phyloP scores from a whole-genome alignment of 495 filamentous ascomycete genomes.

The Cercophora samala region DNA sequence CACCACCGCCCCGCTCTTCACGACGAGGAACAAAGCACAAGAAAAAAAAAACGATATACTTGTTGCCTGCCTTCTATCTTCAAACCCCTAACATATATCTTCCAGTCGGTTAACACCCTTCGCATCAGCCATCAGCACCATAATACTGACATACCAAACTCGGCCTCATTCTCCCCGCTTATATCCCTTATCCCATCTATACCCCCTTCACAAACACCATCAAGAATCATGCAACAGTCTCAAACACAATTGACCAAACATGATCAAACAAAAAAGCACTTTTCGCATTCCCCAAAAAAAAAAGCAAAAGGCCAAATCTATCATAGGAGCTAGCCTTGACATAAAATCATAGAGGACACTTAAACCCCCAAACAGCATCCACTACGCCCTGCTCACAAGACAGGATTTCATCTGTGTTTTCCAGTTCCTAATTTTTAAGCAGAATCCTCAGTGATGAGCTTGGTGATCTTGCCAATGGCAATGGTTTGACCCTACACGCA shows the following conservation, averaged over 20 bases:
- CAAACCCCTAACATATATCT: neutral
- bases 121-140: neutral
- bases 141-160: neutral
- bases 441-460: slow-evolving; percentile 54
- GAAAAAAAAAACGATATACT: neutral
- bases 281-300: slow-evolving; percentile 6
- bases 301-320: slow-evolving; percentile 5
- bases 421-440: slow-evolving; percentile 21
- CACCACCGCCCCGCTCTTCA: neutral
- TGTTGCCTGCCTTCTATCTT: neutral
- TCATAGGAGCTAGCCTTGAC: neutral
- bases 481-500: slow-evolving; percentile 79
- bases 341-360: neutral
- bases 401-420: neutral
- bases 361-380: neutral
- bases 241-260: neutral
- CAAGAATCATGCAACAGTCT: neutral
- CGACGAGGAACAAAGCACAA: neutral
- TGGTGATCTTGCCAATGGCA: slow-evolving; percentile 94
- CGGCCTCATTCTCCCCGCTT: neutral
- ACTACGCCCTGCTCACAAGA: neutral
- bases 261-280: neutral
- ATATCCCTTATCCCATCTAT: too few species aligned
- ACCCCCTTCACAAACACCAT: too few species aligned
- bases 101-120: neutral